Evolutionary conservation across 2,329 filamentous ascomycete species (phyloP).

Genomic region (Calcarisporium arbuscula): DNA sequence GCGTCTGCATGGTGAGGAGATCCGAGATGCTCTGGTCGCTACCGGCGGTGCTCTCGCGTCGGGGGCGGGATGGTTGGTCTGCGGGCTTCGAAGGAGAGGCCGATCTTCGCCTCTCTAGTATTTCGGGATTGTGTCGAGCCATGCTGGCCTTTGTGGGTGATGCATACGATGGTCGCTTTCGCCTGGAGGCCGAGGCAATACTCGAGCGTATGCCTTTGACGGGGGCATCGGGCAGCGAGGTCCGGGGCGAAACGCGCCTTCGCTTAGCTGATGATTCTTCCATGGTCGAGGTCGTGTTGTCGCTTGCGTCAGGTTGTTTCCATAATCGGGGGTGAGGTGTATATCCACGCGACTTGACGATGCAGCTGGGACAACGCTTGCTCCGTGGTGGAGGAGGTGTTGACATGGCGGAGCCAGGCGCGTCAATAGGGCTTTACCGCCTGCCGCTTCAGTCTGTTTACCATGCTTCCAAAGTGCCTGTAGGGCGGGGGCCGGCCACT

Average conservation of each 20-base stretch:
- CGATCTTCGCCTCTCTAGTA: slow-evolving; percentile 41
- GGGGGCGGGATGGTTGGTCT: slow-evolving; percentile 12
- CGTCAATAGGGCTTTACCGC: slow-evolving; percentile 22
- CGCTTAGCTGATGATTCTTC: slow-evolving; percentile 57
- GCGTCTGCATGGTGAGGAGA: slow-evolving; percentile 23
- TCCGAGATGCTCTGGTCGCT: slow-evolving; percentile 19
- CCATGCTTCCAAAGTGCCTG: no score
- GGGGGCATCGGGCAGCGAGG: slow-evolving; percentile 25
- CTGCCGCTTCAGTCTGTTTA: slow-evolving; percentile 9
- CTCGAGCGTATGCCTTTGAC: slow-evolving; percentile 16
- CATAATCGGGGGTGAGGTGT: no score
- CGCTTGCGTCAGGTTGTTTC: no score
- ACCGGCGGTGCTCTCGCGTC: background rate
- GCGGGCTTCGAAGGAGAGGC: slow-evolving; percentile 27
- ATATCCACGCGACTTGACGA: background rate
- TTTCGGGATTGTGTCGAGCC: slow-evolving; percentile 53
- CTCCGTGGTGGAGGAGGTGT: slow-evolving; percentile 18
- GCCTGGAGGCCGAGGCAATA: slow-evolving; percentile 16
- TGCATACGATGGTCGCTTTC: slow-evolving; percentile 50
- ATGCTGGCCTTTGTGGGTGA: slow-evolving; percentile 63
- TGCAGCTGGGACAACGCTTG: slow-evolving; percentile 6
- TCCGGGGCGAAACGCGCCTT: slow-evolving; percentile 54
- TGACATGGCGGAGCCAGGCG: slow-evolving; percentile 17
- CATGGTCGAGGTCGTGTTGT: no score
- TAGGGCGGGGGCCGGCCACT: no score